Conservation (phyloP, 2,329 filamentous ascomycete genomes). For the Cercospora sp. region DNA sequence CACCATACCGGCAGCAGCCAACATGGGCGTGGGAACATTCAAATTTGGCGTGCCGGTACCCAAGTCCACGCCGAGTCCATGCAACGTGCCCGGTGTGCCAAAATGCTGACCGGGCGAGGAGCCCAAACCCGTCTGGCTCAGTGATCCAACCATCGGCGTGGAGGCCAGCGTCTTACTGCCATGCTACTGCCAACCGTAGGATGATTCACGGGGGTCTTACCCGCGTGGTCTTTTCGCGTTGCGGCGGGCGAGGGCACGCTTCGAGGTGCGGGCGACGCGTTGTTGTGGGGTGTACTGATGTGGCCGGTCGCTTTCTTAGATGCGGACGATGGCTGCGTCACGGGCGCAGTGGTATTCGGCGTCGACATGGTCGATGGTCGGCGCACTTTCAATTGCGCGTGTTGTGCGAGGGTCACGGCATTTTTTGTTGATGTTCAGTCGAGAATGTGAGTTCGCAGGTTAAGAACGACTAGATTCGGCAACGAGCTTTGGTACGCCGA, state of each 20-base stretch:
- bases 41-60: conserved; percentile 45
- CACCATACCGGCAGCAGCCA: conserved; percentile 46
- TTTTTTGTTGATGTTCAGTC: conserved; percentile 12
- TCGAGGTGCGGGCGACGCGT: conserved; percentile 44
- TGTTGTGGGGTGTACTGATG: conserved; percentile 41
- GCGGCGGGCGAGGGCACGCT: conserved; percentile 35
- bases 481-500: not conserved
- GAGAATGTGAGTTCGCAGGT: conserved; percentile 4
- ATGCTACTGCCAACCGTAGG: conserved; percentile 33
- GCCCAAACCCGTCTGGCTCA: conserved; percentile 35
- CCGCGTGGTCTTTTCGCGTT: conserved; percentile 37
- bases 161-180: conserved; percentile 36
- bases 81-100: conserved; percentile 31
- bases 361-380: conserved; percentile 30
- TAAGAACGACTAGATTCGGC: not conserved
- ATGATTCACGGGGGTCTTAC: conserved; percentile 43
- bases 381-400: conserved; percentile 6
- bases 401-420: not conserved
- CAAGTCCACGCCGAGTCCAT: conserved; percentile 35
- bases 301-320: conserved; percentile 35
- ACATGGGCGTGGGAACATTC: conserved; percentile 36
- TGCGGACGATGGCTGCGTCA: conserved; percentile 31
- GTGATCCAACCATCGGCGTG: conserved; percentile 38
- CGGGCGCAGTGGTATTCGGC: conserved; percentile 28
- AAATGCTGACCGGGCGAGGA: conserved; percentile 33